Conservation (phyloP, 2,329 filamentous ascomycete genomes). For the Elsinoe fawcettii region DNA sequence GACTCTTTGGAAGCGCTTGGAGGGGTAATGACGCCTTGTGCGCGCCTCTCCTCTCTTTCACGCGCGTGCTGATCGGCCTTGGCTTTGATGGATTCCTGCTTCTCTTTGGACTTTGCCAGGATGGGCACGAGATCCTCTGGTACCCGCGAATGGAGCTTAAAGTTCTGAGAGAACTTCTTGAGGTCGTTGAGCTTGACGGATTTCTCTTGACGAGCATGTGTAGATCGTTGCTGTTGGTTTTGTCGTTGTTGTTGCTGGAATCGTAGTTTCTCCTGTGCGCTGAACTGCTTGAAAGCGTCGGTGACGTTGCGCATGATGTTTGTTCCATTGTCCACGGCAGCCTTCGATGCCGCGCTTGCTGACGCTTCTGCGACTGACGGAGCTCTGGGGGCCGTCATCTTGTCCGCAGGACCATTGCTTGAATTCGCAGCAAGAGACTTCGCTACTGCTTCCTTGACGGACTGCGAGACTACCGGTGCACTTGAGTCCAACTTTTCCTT, state of each 20-base stretch:
- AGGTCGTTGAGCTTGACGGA: slow-evolving; percentile 88
- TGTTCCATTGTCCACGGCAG: slow-evolving; percentile 38
- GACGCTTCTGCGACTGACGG: slow-evolving; percentile 17
- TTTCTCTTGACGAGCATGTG: slow-evolving; percentile 62
- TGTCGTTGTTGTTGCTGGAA: slow-evolving; percentile 46
- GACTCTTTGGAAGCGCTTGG: slow-evolving; percentile 1
- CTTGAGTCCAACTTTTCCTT: slow-evolving; percentile 25
- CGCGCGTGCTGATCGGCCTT: slow-evolving; percentile 73
- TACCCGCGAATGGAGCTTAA: slow-evolving; percentile 90
- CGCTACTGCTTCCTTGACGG: slow-evolving; percentile 17
- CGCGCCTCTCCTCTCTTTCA: slow-evolving; percentile 40
- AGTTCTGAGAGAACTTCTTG: slow-evolving; percentile 87
- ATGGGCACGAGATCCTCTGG: slow-evolving; percentile 88
- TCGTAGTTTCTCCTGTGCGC: slow-evolving; percentile 53
- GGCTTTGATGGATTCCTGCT: slow-evolving; percentile 87
- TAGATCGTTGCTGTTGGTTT: slow-evolving; percentile 46
- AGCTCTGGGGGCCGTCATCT: slow-evolving; percentile 13
- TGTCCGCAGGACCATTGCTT: neutral
- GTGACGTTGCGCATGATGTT: slow-evolving; percentile 54
- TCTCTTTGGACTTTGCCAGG: slow-evolving; percentile 89
- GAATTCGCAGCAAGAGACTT: neutral
- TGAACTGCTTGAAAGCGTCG: slow-evolving; percentile 58
- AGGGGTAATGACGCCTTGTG: neutral
- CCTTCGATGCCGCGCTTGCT: slow-evolving; percentile 18
- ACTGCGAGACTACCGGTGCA: neutral